Evolutionary conservation across 495 filamentous ascomycete species (phyloP).

Genomic region (Podospora comata): DNA sequence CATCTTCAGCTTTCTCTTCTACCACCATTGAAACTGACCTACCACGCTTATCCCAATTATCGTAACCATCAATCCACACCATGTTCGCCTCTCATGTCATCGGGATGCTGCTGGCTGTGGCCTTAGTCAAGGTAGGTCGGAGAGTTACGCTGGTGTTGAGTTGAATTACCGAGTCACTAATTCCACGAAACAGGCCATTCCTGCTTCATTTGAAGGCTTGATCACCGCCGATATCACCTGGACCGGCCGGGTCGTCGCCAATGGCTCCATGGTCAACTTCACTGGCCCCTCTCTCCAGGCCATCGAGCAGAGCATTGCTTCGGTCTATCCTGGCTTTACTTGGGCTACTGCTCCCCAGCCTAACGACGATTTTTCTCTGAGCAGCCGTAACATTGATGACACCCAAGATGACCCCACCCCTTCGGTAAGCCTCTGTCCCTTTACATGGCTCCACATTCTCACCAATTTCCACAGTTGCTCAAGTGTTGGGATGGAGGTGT

Average conservation of each 20-base stretch:
- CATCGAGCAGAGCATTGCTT: not conserved
- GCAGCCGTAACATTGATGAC: not conserved
- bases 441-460: not conserved
- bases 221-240: not conserved
- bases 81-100: not conserved
- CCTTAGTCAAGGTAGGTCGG: not conserved
- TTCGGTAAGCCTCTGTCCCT: not conserved
- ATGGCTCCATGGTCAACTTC: constrained; percentile 4
- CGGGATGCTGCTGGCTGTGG: not conserved
- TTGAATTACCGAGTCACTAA: not conserved
- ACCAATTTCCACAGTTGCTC: not conserved
- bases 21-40: no score
- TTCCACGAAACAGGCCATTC: not conserved
- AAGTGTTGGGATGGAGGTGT: not conserved
- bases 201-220: not conserved
- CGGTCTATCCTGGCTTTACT: not conserved
- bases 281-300: not conserved
- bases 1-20: no score
- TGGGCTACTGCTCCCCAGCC: not conserved
- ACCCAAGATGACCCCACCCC: not conserved
- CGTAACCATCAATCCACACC: not conserved
- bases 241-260: not conserved
- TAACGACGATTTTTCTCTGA: not conserved
- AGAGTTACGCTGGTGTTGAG: not conserved
- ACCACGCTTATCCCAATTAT: no score